phyloP scores from a whole-genome alignment of 208 protist genomes.

The Leptomonas pyrrhocoris region DNA sequence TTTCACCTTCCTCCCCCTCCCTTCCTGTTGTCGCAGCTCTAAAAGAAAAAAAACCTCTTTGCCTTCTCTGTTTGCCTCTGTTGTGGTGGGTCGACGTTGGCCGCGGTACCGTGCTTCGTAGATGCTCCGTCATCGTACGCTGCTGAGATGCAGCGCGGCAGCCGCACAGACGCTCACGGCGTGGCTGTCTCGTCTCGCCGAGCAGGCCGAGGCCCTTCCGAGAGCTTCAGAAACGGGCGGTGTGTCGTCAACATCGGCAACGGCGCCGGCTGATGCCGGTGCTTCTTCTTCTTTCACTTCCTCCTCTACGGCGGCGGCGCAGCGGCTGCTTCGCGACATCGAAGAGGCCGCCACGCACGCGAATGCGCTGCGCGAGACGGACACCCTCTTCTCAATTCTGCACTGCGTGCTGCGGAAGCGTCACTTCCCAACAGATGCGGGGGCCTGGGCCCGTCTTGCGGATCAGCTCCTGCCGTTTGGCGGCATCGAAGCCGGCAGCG shows the following conservation, averaged over 20 bases:
- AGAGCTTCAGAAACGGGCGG: constrained; percentile 8
- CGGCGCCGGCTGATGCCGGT: background rate
- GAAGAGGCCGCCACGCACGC: constrained; percentile 38
- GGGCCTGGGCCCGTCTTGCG: constrained; percentile 54
- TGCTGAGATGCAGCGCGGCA: constrained; percentile 28
- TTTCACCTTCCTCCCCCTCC: too few species aligned
- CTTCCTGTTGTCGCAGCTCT: too few species aligned
- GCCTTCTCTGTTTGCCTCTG: too few species aligned
- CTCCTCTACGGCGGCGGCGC: background rate
- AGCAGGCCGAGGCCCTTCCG: constrained; percentile 29
- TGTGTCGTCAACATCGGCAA: background rate
- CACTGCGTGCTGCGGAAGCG: constrained; percentile 40
- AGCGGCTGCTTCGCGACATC: constrained; percentile 54
- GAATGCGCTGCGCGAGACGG: constrained; percentile 64
- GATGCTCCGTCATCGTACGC: constrained; percentile 13
- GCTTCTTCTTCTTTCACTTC: background rate
- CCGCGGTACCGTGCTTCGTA: too few species aligned
- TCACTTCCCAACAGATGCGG: constrained; percentile 29
- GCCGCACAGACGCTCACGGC: constrained; percentile 31
- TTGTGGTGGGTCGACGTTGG: too few species aligned
- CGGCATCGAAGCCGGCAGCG: constrained; percentile 54
- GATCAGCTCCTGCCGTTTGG: constrained; percentile 53
- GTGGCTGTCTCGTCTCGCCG: constrained; percentile 40
- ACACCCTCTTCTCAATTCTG: constrained; percentile 58
- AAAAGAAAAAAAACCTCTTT: too few species aligned